These are phyloP conservation scores for Firmiana major DNA, from an alignment of 345 rosid genomes.

Conservation along the genomic window DNA sequence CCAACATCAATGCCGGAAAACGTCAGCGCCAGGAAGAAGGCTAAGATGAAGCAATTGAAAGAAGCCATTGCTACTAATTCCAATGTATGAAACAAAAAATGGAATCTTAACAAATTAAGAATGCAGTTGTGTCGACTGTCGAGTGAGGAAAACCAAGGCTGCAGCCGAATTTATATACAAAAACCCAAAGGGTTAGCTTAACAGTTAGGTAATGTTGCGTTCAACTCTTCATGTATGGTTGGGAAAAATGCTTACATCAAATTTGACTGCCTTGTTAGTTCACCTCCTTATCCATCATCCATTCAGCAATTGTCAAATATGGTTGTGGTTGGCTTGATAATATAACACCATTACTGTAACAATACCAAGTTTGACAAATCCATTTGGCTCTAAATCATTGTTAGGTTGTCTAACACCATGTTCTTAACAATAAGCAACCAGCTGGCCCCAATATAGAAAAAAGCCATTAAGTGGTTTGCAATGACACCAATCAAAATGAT, in stretches of 20 bases:
- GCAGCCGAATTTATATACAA: not conserved
- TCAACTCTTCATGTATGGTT: not conserved
- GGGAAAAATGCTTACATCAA: not conserved
- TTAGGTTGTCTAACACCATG: not conserved
- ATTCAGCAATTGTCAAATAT: not conserved
- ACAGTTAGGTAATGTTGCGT: not conserved
- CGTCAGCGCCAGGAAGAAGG: slow-evolving; percentile 7
- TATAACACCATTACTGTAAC: not conserved
- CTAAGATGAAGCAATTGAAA: not conserved
- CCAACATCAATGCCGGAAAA: slow-evolving; percentile 12
- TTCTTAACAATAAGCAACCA: not conserved
- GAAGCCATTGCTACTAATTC: slow-evolving; percentile 14
- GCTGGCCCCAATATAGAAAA: not conserved
- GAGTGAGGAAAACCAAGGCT: not conserved
- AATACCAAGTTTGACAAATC: not conserved
- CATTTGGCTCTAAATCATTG: not conserved
- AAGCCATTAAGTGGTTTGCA: not conserved
- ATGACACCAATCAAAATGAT: not conserved
- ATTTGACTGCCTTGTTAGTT: not conserved
- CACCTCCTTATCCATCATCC: not conserved
- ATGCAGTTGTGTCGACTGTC: too few species aligned
- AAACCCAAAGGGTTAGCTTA: not conserved
- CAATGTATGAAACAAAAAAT: not conserved
- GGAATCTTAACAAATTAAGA: not conserved
- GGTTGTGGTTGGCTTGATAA: slow-evolving; percentile 2